Conservation (phyloP, 768 basidiomycete genomes). For the Boletus pseudo-olivaceus region DNA sequence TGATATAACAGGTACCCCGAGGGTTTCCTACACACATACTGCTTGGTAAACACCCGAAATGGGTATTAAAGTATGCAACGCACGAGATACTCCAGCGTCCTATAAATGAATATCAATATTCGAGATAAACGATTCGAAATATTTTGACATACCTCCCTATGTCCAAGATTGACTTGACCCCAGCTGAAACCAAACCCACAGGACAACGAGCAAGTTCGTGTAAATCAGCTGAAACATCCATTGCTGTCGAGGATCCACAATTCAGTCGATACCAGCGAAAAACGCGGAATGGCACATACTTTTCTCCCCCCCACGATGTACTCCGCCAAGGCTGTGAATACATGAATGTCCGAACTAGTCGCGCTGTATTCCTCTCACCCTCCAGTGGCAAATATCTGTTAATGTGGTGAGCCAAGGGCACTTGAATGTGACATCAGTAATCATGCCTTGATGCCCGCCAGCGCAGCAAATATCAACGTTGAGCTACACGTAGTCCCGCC, state of each 20-base stretch:
- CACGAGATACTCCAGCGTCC: slow-evolving; percentile 79
- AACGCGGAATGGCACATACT: slow-evolving; percentile 36
- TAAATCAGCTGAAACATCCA: slow-evolving; percentile 95
- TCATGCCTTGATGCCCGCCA: slow-evolving; percentile 81
- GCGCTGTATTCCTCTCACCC: slow-evolving; percentile 52
- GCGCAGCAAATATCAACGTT: slow-evolving; percentile 68
- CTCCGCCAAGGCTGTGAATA: slow-evolving; percentile 66
- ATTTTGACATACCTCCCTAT: slow-evolving; percentile 58
- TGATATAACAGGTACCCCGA: slow-evolving; percentile 87
- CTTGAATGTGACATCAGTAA: neutral
- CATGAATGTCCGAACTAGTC: slow-evolving; percentile 2
- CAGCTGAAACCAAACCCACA: slow-evolving; percentile 89
- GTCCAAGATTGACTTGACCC: slow-evolving; percentile 93
- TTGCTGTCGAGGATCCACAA: slow-evolving; percentile 47
- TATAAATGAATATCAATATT: slow-evolving; percentile 26
- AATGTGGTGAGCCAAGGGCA: slow-evolving; percentile 6
- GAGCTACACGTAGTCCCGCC: slow-evolving; percentile 83
- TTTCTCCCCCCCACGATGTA: slow-evolving; percentile 72
- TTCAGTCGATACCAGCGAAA: slow-evolving; percentile 1
- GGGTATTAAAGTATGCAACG: slow-evolving; percentile 12
- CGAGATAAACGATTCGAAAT: neutral
- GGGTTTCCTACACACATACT: slow-evolving; percentile 66
- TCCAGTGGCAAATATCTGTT: slow-evolving; percentile 85
- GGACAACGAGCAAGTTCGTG: slow-evolving; percentile 86
- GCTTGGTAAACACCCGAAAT: neutral